Evolutionary conservation across 78 protist genomes (phyloP).

Genomic region (Polysphondylium violaceum): DNA sequence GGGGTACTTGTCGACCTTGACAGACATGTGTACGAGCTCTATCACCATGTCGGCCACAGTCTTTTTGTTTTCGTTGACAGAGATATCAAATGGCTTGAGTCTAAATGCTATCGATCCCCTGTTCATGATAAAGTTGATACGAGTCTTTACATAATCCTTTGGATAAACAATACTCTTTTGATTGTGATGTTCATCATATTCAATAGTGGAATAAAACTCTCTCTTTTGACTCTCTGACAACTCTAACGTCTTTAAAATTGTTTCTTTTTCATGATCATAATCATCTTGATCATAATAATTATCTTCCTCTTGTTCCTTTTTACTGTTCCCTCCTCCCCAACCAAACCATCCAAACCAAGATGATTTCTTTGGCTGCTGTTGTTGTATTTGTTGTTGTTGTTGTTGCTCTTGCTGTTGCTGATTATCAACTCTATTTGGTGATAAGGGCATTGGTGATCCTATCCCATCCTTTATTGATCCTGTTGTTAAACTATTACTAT

Average conservation of each 20-base stretch:
- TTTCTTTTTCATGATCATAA: background rate
- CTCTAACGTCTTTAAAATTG: constrained; percentile 20
- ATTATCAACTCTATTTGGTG: background rate
- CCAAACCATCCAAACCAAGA: constrained; percentile 69
- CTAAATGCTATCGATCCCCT: constrained; percentile 51
- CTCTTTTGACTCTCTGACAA: constrained; percentile 44
- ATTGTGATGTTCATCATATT: constrained; percentile 67
- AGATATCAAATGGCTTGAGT: background rate
- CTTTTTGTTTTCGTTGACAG: background rate
- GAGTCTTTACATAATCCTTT: constrained; percentile 69
- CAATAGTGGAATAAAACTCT: constrained; percentile 56
- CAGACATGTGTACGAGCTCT: constrained; percentile 26
- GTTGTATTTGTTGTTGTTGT: background rate
- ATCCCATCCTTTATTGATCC: background rate
- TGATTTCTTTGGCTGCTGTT: background rate
- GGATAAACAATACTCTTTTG: constrained; percentile 64
- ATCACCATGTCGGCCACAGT: constrained; percentile 30
- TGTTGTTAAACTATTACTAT: background rate
- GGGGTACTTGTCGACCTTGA: constrained; percentile 38
- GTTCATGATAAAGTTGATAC: constrained; percentile 52
- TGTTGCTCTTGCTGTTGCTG: background rate
- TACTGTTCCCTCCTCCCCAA: constrained; percentile 30
- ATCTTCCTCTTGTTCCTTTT: background rate
- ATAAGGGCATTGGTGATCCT: background rate
- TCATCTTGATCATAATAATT: constrained; percentile 1